These are phyloP conservation scores for Ascochyta rabiei DNA, from an alignment of 2,329 filamentous ascomycete genomes.

Conservation along the genomic window DNA sequence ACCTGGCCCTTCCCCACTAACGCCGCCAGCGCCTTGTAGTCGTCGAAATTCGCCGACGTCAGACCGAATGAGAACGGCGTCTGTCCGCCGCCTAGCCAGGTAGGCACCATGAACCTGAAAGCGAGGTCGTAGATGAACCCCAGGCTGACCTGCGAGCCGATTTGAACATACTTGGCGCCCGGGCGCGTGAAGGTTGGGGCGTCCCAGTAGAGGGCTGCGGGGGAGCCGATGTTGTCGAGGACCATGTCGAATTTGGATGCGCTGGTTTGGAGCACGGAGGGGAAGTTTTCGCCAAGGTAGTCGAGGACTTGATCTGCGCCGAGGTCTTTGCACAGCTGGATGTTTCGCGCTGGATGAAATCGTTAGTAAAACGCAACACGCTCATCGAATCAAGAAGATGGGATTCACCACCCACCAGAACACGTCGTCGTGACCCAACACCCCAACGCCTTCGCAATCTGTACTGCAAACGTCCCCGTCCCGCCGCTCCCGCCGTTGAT, in stretches of 20 bases:
- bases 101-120: slow-evolving; percentile 29
- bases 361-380: neutral
- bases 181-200: slow-evolving; percentile 23
- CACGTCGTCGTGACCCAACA: slow-evolving; percentile 64
- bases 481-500: slow-evolving; percentile 69
- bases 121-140: slow-evolving; percentile 22
- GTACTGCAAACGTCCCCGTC: slow-evolving; percentile 64
- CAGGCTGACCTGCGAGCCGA: slow-evolving; percentile 26
- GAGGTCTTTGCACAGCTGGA: slow-evolving; percentile 59
- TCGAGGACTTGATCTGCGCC: slow-evolving; percentile 69
- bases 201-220: slow-evolving; percentile 26
- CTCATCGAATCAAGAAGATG: no score
- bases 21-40: slow-evolving; percentile 52
- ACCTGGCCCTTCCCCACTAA: slow-evolving; percentile 64
- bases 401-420: slow-evolving; percentile 46
- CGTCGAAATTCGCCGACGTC: slow-evolving; percentile 21
- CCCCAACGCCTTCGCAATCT: slow-evolving; percentile 65
- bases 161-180: slow-evolving; percentile 27
- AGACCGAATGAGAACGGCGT: slow-evolving; percentile 49
- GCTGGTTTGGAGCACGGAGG: slow-evolving; percentile 49
- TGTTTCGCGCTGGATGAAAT: slow-evolving; percentile 52
- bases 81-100: slow-evolving; percentile 57
- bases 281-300: slow-evolving; percentile 58
- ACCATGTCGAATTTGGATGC: slow-evolving; percentile 58
- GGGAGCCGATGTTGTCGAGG: slow-evolving; percentile 61